Conservation (phyloP, 345 rosid species). For the Eucalyptus marginata region DNA sequence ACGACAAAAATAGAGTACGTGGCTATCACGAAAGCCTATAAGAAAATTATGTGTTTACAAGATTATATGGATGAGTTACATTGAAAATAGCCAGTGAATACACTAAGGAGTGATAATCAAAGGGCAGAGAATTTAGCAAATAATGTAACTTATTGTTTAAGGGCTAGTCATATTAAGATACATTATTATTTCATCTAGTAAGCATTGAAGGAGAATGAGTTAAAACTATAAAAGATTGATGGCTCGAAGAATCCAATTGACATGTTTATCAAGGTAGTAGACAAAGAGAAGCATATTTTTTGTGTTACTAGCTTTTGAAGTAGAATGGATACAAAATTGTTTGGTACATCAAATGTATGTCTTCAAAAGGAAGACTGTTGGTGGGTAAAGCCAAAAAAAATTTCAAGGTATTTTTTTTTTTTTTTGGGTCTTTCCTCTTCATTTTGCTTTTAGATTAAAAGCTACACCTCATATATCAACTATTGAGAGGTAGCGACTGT, state of each 20-base stretch:
- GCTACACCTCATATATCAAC: too few relatives aligned
- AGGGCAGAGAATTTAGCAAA: too few relatives aligned
- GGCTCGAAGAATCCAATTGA: rapidly evolving
- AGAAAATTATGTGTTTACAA: not conserved
- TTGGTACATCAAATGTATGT: not conserved
- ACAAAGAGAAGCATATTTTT: not conserved
- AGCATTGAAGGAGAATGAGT: too few relatives aligned
- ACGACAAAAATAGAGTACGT: rapidly evolving
- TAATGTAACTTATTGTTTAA: too few relatives aligned
- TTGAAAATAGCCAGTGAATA: too few relatives aligned
- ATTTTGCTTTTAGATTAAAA: too few relatives aligned
- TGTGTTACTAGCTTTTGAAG: not conserved
- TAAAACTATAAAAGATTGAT: too few relatives aligned
- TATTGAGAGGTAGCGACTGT: not conserved
- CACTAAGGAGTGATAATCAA: too few relatives aligned
- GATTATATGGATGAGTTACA: not conserved
- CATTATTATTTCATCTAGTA: too few relatives aligned
- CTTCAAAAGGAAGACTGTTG: not conserved
- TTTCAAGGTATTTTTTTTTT: too few relatives aligned
- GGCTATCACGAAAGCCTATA: not conserved
- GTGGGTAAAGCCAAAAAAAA: not conserved
- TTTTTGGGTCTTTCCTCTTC: not conserved
- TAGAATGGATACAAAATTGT: not conserved
- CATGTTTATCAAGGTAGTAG: not conserved
- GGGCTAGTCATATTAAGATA: too few relatives aligned